A percentile compares a stretch with the other conserved stretches of the same genome.
Evolutionary conservation across 192 early-diverging fungal species (phyloP).

Genomic region (Thoreauomyces humboldtii): DNA sequence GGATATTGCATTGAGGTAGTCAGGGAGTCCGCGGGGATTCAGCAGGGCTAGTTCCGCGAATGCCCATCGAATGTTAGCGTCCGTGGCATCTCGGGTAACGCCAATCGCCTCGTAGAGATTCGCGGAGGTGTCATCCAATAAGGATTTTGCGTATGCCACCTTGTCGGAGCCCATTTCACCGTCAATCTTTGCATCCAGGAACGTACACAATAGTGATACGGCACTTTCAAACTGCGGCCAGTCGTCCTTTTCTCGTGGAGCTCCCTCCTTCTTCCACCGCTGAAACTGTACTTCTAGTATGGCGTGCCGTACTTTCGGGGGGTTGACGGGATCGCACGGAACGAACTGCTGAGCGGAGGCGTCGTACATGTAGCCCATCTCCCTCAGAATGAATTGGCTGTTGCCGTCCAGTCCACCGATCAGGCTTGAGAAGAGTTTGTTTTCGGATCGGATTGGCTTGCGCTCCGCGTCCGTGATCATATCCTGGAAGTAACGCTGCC

Average conservation of each 20-base stretch:
- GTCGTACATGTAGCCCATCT: constrained; percentile 6
- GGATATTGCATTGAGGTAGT: constrained; percentile 11
- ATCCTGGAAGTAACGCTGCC: neutral
- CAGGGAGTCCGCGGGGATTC: constrained; percentile 1
- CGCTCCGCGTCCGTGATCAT: neutral
- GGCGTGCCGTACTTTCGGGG: neutral
- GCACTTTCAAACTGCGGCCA: constrained; percentile 10
- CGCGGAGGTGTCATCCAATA: neutral
- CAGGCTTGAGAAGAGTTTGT: constrained; percentile 1
- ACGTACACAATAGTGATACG: neutral
- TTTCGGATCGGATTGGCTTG: neutral
- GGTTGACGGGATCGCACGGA: neutral
- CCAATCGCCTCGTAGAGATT: neutral
- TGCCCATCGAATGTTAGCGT: constrained; percentile 10
- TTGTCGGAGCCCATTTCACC: constrained; percentile 6
- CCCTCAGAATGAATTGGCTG: constrained; percentile 1
- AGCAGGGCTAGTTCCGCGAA: neutral
- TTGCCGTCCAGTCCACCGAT: constrained; percentile 9
- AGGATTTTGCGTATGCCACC: constrained; percentile 1
- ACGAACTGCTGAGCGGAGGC: neutral
- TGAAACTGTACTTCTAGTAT: constrained; percentile 12
- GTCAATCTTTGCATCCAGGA: constrained; percentile 2
- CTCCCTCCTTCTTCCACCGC: constrained; percentile 24
- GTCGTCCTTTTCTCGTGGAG: neutral
- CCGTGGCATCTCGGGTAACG: neutral